A percentile compares a stretch with the other conserved stretches of the same genome.
Evolutionary conservation across 2,329 filamentous ascomycete species (phyloP).

Genomic region (Fusarium sp.): DNA sequence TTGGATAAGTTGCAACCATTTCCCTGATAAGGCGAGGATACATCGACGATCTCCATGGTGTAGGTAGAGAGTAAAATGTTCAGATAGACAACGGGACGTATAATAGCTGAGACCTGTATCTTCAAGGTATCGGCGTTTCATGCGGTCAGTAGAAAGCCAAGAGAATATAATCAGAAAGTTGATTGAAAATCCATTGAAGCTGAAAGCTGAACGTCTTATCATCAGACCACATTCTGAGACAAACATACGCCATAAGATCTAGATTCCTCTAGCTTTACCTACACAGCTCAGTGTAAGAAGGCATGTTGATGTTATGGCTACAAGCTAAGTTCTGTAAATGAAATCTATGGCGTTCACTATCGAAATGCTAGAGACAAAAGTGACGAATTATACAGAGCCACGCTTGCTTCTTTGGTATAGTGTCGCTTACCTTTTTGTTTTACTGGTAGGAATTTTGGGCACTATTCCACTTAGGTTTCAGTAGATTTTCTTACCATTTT

Average conservation of each 20-base stretch:
- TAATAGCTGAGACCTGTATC: too few relatives aligned
- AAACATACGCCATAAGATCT: neutral
- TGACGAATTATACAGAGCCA: accelerated
- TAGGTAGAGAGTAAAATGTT: accelerated
- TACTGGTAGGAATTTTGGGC: accelerated
- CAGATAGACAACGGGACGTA: accelerated
- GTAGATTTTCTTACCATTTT: too few relatives aligned
- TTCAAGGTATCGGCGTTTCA: too few relatives aligned
- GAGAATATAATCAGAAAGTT: neutral
- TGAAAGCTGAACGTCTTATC: neutral
- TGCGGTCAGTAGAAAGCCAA: neutral
- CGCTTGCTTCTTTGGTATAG: neutral
- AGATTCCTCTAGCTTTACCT: neutral
- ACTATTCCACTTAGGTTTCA: neutral
- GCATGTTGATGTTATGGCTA: neutral
- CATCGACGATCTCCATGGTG: neutral
- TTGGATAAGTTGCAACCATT: neutral
- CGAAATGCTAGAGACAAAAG: neutral
- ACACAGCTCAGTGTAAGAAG: accelerated
- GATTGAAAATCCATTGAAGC: too few relatives aligned
- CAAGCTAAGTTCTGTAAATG: neutral
- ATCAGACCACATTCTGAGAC: neutral
- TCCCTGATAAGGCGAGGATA: neutral
- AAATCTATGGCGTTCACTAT: neutral
- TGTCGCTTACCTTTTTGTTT: neutral